phyloP scores from a whole-genome alignment of 2,329 filamentous ascomycete species.

The Aspergillus nomiae region DNA sequence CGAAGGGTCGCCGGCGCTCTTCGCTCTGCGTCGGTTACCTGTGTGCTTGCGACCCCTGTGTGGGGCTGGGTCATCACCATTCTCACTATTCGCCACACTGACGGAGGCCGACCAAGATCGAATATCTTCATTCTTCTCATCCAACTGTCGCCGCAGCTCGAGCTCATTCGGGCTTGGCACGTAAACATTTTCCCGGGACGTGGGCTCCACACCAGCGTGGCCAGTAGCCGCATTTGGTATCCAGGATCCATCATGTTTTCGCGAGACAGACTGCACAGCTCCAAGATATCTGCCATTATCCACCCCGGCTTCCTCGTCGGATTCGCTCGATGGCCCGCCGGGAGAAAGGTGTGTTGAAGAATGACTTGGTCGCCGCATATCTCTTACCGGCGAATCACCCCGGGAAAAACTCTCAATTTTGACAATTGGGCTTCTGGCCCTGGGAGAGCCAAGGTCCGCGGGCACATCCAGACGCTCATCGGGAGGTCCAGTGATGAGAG shows the following conservation, averaged over 20 bases:
- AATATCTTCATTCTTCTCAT: slow-evolving; percentile 57
- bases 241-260: slow-evolving; percentile 52
- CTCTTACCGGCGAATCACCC: slow-evolving; percentile 46
- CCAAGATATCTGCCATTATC: slow-evolving; percentile 21
- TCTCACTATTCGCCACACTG: slow-evolving; percentile 49
- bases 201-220: slow-evolving; percentile 51
- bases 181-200: slow-evolving; percentile 45
- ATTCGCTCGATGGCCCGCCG: slow-evolving; percentile 28
- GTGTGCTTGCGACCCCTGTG: slow-evolving; percentile 24
- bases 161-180: slow-evolving; percentile 55
- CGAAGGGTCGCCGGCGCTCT: slow-evolving; percentile 41
- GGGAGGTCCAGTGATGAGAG: slow-evolving; percentile 27
- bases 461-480: slow-evolving; percentile 27
- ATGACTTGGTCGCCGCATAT: slow-evolving; percentile 32
- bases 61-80: slow-evolving; percentile 30
- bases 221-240: slow-evolving; percentile 39
- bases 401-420: slow-evolving; percentile 46
- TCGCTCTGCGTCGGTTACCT: slow-evolving; percentile 48
- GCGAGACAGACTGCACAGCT: slow-evolving; percentile 26
- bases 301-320: slow-evolving; percentile 29
- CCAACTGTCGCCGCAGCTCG: slow-evolving; percentile 47
- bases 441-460: slow-evolving; percentile 22
- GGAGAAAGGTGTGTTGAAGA: slow-evolving; percentile 42
- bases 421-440: slow-evolving; percentile 46
- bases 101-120: slow-evolving; percentile 54